Evolutionary conservation across 805 yeast genomes (phyloP), one percentile per base, ranked within the genome.

Genomic region (Hanseniaspora occidentalis): DNA sequence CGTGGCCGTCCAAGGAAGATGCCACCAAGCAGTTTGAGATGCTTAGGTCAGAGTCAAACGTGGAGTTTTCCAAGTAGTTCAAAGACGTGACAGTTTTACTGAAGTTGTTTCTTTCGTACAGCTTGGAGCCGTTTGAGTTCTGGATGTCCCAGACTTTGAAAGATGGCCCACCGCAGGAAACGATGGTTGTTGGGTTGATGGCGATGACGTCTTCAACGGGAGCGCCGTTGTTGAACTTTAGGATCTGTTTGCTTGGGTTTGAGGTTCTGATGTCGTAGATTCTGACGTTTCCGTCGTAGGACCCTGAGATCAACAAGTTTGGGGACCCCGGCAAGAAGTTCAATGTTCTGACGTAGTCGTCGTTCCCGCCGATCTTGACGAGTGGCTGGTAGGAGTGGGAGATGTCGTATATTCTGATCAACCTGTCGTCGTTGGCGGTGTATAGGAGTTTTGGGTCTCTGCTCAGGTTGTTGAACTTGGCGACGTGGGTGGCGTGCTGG

Each of bases 1-100:
- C 95, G 60, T 92, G 98, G 17, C 98, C 98, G 62, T 92, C 98
- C 43, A 92, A 67, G 0, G 96, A 86, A 14, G 97, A 96, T 2
- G 95, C 96, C 23, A 92, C 64, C 35, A 92, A 65, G 39, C 82
- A 77, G 6, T 56, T 55, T 35, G 50, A 45, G 50, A 57, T 33
- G n/a, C 31, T 18, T 17, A 6, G 14, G 3, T 22, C 39, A 13
- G 59, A 50, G 9, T 40, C 42, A 17, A 21, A 5, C 17, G 51
- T 55, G 22, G 47, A 51, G 29, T 56, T 50, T 31, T 54, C 54
- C 24, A 58, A 52, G 36, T 58, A 56, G 38, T 56, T 57, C 46
- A 88, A 65, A 45, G 88, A 78, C 13, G 96, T 88, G 31, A 89
- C 96, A 1, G 96, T 83, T 61, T 92, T 89, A 50, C 88, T 88